Base-by-base conservation (phyloP, 345 rosid genomes). In the Gossypium anomalum region DNA sequence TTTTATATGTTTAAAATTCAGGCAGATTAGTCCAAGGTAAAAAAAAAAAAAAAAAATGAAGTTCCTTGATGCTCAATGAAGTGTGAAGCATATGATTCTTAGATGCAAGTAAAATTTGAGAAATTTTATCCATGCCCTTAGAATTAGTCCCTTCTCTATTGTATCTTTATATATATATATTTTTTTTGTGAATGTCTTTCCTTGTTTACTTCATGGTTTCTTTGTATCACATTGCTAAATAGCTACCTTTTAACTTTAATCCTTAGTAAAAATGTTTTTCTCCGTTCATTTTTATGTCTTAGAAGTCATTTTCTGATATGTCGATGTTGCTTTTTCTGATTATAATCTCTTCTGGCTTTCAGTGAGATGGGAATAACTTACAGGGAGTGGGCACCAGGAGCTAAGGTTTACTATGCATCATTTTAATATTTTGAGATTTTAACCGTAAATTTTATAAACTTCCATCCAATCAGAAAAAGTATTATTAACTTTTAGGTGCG, bases 371-470 rank as follows among this genome's bases (percentile, higher is more conserved):
- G 99, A 74, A 85, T 90, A 83, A 93, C 96, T 56, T 95, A 95
- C 81, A 83, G 98, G 77, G 99, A 95, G 85, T 95, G 99, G 99
- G 98, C 99, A 70, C 99, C 99, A 0, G 98, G 97, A 90, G 99
- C 99, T 43, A 89, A 83, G 98, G 99, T 95, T 74, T 76, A 88
- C 86, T 73, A 74, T 55, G 59, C 75, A 49, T 67, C 66, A 44
- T 13, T 76, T 70, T 38, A 72, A 17, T 73, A 15, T 15, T 57
- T 52, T 74, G 29, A 49, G 67, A 58, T 52, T 45, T 49, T 57
- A 22, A 25, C 49, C 38, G 11, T 45, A 27, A 60, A 38, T 67
- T 29, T 67, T 47, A 67, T 15, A 7, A 48, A 22, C 34, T 66
- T 66, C 52, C 49, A 20, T 19, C 25, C 16, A 4, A 11, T 19